Base-by-base conservation (phyloP, 1,284 basidiomycete species). In the Cutaneotrichosporon sp. region DNA sequence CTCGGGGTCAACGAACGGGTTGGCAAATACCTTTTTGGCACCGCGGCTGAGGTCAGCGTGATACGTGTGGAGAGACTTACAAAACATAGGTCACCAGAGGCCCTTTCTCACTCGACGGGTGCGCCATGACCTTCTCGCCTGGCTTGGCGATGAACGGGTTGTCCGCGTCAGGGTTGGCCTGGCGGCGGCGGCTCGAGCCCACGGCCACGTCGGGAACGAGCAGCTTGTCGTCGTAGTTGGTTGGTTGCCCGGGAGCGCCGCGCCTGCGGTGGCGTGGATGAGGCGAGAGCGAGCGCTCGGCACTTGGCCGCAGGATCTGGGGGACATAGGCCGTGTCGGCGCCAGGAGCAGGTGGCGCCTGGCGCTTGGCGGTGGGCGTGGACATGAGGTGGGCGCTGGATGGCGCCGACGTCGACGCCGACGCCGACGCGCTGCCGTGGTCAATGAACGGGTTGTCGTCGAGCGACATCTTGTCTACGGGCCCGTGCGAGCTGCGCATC, bases 61-160 rank as follows among this genome's bases (percentile, higher is more conserved):
- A 15, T 14, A 15, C 8, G 13, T 7, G 22, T 13, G n/a, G 13
- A 14, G 15, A 13, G 20, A 56, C 49, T 57, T 38, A 54, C 48
- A 73, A 73, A 13, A 73, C 68, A 39, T 73, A 73, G 4, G 69
- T 70, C 10, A 73, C 67, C 1, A 66, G 65, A 3, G 62, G 61
- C 26, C 55, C 49, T 45, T 60, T 56, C 41, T 66, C 63, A 47
- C 51, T 49, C 14, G 40, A 45, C 0, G 55, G 53, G 13, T 35
- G 37, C 4, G 58, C 39, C 3, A 48, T 44, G 3, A 57, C 49
- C 14, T 52, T 40, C 46, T 72, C 67, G 0, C 67, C 66, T 2
- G 68, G 65, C 59, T 62, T 63, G 15, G 62, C 58, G 21, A 68
- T 54, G 55, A 73, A 73, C 1, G 71, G 71, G 48, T 70, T 72